These are phyloP conservation scores for Entomophthora muscae DNA, from an alignment of 371 early-diverging fungal genomes.

Conservation along the genomic window DNA sequence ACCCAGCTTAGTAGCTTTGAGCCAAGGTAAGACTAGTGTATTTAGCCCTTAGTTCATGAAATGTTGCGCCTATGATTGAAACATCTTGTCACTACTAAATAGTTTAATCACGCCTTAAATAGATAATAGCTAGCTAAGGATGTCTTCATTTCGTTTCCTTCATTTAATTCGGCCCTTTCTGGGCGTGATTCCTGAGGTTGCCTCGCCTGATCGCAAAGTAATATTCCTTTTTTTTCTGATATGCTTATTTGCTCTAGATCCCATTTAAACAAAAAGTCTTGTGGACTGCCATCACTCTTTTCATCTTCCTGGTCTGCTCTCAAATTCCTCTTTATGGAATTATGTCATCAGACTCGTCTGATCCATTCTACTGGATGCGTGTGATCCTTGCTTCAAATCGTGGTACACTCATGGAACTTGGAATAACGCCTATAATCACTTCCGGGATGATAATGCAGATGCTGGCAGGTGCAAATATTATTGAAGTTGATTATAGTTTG, in stretches of 20 bases:
- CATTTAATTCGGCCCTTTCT: too few species aligned
- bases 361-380: conserved; percentile 99
- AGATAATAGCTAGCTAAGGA: too few species aligned
- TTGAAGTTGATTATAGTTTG: conserved; percentile 94
- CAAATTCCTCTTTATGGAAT: too few species aligned
- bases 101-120: too few species aligned
- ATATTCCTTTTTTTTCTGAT: too few species aligned
- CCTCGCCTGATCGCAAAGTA: conserved; percentile 91
- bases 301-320: conserved; percentile 97
- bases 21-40: too few species aligned
- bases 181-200: conserved; percentile 94
- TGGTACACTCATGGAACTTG: conserved; percentile 99
- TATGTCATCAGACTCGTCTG: conserved; percentile 91
- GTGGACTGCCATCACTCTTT: conserved; percentile 97
- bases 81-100: too few species aligned
- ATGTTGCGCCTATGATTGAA: too few species aligned
- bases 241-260: conserved; percentile 37
- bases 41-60: too few species aligned
- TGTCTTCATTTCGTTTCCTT: conserved; percentile 69
- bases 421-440: conserved; percentile 98
- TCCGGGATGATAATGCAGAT: conserved; percentile 99
- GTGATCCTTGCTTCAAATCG: conserved; percentile 98
- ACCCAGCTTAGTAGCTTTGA: too few species aligned
- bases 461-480: too few species aligned
- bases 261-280: conserved; percentile 96